These are phyloP conservation scores for Arthrobotrys pseudoclavata DNA, from an alignment of 2,329 filamentous ascomycete genomes.

Conservation along the genomic window DNA sequence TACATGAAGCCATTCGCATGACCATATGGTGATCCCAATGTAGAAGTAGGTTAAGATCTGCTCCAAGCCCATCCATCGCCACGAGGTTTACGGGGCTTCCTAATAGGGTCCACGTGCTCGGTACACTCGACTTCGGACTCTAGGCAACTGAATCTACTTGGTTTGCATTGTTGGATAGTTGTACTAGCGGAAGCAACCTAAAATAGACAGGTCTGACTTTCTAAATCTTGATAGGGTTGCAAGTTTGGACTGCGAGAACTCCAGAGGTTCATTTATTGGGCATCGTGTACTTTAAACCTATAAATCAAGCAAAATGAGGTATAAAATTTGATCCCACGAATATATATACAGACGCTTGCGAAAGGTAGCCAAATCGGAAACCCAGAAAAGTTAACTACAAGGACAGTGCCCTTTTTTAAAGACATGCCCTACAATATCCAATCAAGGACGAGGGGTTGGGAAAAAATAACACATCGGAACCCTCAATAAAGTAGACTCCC, in stretches of 20 bases:
- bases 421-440: not conserved
- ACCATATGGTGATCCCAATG: not conserved
- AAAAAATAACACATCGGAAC: constrained; percentile 38
- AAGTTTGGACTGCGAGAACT: too few species aligned
- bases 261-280: too few species aligned
- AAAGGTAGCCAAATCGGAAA: not conserved
- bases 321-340: not conserved
- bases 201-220: too few species aligned
- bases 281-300: too few species aligned
- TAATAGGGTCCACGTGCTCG: not conserved
- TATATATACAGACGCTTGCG: not conserved
- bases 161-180: not conserved
- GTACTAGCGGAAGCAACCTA: not conserved
- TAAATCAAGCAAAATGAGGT: not conserved
- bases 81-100: not conserved
- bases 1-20: not conserved
- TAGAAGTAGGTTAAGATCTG: too few species aligned
- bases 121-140: not conserved
- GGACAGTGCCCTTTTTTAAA: not conserved
- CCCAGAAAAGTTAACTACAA: not conserved
- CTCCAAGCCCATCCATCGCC: too few species aligned
- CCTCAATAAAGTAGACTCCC: constrained; percentile 10
- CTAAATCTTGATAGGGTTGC: too few species aligned
- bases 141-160: not conserved
- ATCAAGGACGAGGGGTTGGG: not conserved